Evolutionary conservation across 305 asterid genomes (phyloP), one percentile per base, ranked within the genome.

Genomic region (Fraxinus platypoda): DNA sequence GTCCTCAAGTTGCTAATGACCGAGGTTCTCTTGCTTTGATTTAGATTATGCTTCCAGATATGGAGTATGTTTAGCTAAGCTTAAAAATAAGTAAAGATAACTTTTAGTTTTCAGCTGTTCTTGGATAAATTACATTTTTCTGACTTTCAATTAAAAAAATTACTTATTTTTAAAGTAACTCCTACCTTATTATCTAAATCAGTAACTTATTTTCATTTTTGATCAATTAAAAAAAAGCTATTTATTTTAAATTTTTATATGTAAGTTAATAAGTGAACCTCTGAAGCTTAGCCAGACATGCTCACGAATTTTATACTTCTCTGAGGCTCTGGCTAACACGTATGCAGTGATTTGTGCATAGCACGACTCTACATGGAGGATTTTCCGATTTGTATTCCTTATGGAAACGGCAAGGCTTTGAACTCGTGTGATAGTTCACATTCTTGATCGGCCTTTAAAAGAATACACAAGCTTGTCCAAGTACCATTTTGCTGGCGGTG

Each of bases 21-120:
- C 94, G 96, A 90, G 98, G 99, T 87, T 91, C 98, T 88, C 94
- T 92, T 77, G 90, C 98, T 77, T 94, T 92, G 93, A 88, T 91
- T 88, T 91, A 91, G 91, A 83, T 76, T 87, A 83, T 83, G 78
- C 81, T 83, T 80, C 85, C 86, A 76, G 88, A 87, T 90, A 59
- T 26, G 26, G 15, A 59, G 70, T 23, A 59, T 21, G 70, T 59
- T 59, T 21, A 21, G 30, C 70, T 59, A 59, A 59, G 70, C 70
- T 59, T 59, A 59, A 23, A 59, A 59, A 59, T 8, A 59, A 59
- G 70, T 59, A 8, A 59, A 59, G 30, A 21, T 59, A 21, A 21
- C 30, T 21, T 21, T 21, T 0, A 21, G 70, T 19, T 59, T 59
- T 23, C 30, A 21, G 13, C 70, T 19, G 31, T 21, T 26, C 31